A percentile compares a stretch with the other conserved stretches of the same genome.
These are phyloP conservation scores for Xylariaceae sp. DNA, from an alignment of 2,329 filamentous ascomycete genomes.

Conservation along the genomic window DNA sequence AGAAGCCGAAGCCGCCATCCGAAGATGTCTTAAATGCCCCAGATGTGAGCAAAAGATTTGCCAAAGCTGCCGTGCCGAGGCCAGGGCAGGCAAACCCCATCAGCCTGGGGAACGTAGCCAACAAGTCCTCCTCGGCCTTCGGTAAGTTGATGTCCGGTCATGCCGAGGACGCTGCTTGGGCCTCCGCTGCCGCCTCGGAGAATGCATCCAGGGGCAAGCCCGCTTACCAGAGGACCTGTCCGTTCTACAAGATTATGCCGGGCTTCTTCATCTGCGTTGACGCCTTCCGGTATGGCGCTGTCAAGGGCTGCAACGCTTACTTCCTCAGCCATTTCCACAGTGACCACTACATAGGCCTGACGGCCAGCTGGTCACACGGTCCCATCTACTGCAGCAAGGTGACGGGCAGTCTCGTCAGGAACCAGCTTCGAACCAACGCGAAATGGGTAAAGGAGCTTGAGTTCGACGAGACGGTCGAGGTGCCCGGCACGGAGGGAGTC, in stretches of 20 bases:
- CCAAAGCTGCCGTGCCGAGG: constrained; percentile 61
- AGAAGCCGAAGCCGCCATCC: constrained; percentile 17
- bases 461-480: constrained; percentile 71
- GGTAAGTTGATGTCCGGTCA: constrained; percentile 88
- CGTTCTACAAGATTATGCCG: constrained; percentile 97
- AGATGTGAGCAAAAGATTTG: constrained; percentile 50
- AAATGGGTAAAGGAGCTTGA: constrained; percentile 81
- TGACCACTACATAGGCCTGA: constrained; percentile 91
- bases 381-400: constrained; percentile 95
- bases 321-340: constrained; percentile 98
- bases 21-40: constrained; percentile 27
- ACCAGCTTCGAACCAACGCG: constrained; percentile 76
- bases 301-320: constrained; percentile 87
- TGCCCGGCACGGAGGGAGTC: constrained; percentile 76
- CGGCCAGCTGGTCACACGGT: constrained; percentile 81
- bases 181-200: constrained; percentile 73
- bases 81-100: constrained; percentile 80
- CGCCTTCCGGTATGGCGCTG: constrained; percentile 89
- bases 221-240: constrained; percentile 83
- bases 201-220: constrained; percentile 72
- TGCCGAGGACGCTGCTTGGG: constrained; percentile 86
- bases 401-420: constrained; percentile 80
- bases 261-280: constrained; percentile 91
- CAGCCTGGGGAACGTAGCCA: constrained; percentile 35
- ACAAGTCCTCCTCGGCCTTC: constrained; percentile 63